These are phyloP conservation scores for Ganoderma meredithae DNA, from an alignment of 1,284 basidiomycete genomes.

Conservation along the genomic window DNA sequence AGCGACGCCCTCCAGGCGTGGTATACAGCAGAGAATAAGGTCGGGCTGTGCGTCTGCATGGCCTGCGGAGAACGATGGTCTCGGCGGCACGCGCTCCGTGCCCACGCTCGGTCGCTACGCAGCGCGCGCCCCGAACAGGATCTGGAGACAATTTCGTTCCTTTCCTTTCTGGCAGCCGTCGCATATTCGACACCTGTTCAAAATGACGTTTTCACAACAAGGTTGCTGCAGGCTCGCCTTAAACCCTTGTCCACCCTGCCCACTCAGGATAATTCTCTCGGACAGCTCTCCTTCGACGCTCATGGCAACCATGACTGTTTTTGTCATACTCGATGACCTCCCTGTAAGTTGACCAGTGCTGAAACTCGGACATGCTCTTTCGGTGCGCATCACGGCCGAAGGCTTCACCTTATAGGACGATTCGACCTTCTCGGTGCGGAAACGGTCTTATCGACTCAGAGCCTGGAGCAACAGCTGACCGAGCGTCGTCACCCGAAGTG, in stretches of 20 bases:
- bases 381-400: neutral
- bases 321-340: slow-evolving; percentile 8
- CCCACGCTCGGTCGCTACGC: slow-evolving; percentile 1
- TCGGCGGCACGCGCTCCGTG: slow-evolving; percentile 1
- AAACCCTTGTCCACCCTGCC: neutral
- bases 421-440: neutral
- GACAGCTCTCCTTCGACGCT: neutral
- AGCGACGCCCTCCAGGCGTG: slow-evolving; percentile 8
- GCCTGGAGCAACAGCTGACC: neutral
- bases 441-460: neutral
- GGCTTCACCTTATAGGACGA: neutral
- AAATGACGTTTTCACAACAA: neutral
- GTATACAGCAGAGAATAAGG: slow-evolving; percentile 8
- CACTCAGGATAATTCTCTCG: neutral
- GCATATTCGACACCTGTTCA: neutral
- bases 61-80: neutral
- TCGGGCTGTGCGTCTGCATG: slow-evolving; percentile 6
- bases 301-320: neutral
- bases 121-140: neutral
- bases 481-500: no score
- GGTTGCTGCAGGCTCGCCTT: neutral
- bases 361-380: neutral
- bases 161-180: neutral
- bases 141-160: neutral
- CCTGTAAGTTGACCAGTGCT: no score